These are phyloP conservation scores for Symbiodinium natans DNA, from an alignment of 73 alveolate genomes.

Conservation along the genomic window DNA sequence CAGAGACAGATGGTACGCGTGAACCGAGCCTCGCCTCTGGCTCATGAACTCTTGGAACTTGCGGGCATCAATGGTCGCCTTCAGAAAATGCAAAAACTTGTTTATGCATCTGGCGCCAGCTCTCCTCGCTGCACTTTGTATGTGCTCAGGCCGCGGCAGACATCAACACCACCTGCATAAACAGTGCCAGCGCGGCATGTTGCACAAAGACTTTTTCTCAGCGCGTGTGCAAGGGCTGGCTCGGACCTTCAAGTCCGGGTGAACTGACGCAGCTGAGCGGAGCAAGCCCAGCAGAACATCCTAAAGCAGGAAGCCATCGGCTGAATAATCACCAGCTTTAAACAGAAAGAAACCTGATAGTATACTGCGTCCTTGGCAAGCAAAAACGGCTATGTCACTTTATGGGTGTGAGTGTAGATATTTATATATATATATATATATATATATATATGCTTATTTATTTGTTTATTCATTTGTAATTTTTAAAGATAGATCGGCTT, in stretches of 20 bases:
- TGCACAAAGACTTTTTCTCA: neutral
- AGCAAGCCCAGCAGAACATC: slow-evolving; percentile 80
- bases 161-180: slow-evolving; percentile 66
- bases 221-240: neutral
- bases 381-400: neutral
- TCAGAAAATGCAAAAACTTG: neutral
- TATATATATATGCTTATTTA: too few relatives aligned
- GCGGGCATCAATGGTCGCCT: slow-evolving; percentile 89
- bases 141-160: slow-evolving; percentile 10
- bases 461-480: too few relatives aligned
- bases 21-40: neutral
- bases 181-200: neutral
- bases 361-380: too few relatives aligned
- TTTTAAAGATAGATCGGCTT: too few relatives aligned
- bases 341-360: too few relatives aligned
- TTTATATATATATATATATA: neutral
- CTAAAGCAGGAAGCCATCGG: neutral
- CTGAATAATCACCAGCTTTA: too few relatives aligned
- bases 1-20: too few relatives aligned
- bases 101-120: neutral
- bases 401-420: neutral
- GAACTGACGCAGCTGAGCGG: slow-evolving; percentile 60
- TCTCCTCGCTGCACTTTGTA: neutral
- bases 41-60: slow-evolving; percentile 67
- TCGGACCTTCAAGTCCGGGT: slow-evolving; percentile 54